Base-by-base conservation (phyloP, 768 basidiomycete genomes). In the Lanmaoa rubissima region DNA sequence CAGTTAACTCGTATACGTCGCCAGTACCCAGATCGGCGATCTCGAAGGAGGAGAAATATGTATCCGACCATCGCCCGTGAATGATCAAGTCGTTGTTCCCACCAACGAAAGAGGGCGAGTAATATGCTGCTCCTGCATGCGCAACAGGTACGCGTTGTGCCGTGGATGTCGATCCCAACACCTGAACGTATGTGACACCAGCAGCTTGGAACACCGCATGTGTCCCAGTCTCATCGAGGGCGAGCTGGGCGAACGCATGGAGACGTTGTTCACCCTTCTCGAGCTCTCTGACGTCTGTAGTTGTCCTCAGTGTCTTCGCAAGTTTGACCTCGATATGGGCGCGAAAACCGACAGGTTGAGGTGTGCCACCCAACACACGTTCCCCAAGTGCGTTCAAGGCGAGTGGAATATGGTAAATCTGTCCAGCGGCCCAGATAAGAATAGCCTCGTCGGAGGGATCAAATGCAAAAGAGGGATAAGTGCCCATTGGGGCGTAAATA, bases 391-490 rank as follows among this genome's bases (percentile, higher is more conserved):
- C 44, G 24, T 69, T 68, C 36, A 45, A 24, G 39, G 53, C 13
- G 17, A 89, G 71, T 16, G 88, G 87, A 12, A 90, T 76, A 14
- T 74, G 76, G 66, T 83, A 82, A 26, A 90, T 87, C 55, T 87
- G 81, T 3, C 88, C 88, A 2, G 85, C 81, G 5, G 88, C 85
- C 88, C 88, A 90, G 54, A 90, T 84, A 59, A 90, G 76, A 51
- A 90, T 72, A 24, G 65, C 67, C 21, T 62, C 59, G 24, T 68
- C 63, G 31, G 58, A 63, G 8, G 67, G 55, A 56, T 58, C 54
- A 65, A 90, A 90, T 10, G 87, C 78, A 64, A 87, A 90, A 1
- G 86, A 84, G 0, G 88, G 88, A 61, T 90, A 90, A 40, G 88
- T 90, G 12, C 87, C 86, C 86, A 89, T 89, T 0, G 88, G 88